Conservation (phyloP, 768 basidiomycete species). For the Hemileccinum impolitum region DNA sequence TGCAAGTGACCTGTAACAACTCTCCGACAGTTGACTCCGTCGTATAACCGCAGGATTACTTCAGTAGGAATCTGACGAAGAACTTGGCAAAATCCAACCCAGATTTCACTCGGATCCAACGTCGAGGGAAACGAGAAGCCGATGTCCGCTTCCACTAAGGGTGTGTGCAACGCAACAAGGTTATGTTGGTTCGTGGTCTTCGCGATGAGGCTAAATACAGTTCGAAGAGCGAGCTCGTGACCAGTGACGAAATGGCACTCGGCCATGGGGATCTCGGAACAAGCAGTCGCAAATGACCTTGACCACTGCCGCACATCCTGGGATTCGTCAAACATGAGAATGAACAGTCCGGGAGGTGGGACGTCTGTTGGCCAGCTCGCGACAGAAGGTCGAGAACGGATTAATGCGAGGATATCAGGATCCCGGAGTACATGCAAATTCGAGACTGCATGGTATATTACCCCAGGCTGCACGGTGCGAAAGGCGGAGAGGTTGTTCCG, state of each 20-base stretch:
- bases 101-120: constrained; percentile 44
- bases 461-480: constrained; percentile 44
- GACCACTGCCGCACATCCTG: constrained; percentile 60
- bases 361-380: constrained; percentile 55
- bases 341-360: constrained; percentile 58
- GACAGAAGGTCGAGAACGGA: constrained; percentile 25
- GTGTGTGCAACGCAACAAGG: neutral
- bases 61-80: constrained; percentile 55
- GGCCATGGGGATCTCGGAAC: constrained; percentile 43
- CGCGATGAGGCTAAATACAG: constrained; percentile 30
- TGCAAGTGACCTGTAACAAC: constrained; percentile 60
- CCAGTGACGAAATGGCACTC: constrained; percentile 43
- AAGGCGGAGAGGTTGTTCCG: constrained; percentile 29
- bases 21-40: constrained; percentile 45
- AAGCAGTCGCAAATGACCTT: constrained; percentile 39
- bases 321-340: constrained; percentile 52
- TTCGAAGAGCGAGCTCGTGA: constrained; percentile 45
- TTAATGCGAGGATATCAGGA: constrained; percentile 38
- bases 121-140: constrained; percentile 30
- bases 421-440: constrained; percentile 59
- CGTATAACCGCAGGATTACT: constrained; percentile 32
- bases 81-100: constrained; percentile 45
- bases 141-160: constrained; percentile 4
- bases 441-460: constrained; percentile 60
- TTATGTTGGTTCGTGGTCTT: constrained; percentile 7